Evolutionary conservation across 176 grass and related monocot species (phyloP).

Genomic region (Cenchrus fungigraminus): DNA sequence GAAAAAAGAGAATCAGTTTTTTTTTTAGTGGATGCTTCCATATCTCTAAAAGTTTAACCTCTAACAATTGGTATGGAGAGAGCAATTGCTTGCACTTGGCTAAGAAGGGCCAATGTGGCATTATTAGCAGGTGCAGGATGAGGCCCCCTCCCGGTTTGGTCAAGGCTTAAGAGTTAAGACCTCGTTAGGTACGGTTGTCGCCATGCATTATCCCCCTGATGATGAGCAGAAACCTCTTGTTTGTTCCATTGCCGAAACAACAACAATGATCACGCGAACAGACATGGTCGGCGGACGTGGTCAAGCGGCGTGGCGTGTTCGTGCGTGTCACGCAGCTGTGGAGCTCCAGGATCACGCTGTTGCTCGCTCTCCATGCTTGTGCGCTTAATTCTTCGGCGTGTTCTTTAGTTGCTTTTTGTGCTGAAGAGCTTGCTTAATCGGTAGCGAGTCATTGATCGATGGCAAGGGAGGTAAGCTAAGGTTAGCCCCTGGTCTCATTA

Average conservation of each 20-base stretch:
- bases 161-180: constrained; percentile 22
- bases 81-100: neutral
- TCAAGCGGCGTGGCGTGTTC: constrained; percentile 19
- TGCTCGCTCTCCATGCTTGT: neutral
- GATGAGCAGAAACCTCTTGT: neutral
- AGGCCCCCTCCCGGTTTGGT: constrained; percentile 6
- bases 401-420: neutral
- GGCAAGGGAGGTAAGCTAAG: neutral
- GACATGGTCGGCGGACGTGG: constrained; percentile 10
- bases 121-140: neutral
- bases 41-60: neutral
- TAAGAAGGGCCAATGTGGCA: neutral
- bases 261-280: constrained; percentile 34
- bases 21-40: too few relatives aligned
- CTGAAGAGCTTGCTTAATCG: neutral
- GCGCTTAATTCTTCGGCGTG: neutral
- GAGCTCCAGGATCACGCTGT: neutral
- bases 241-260: constrained; percentile 28
- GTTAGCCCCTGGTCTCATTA: constrained; percentile 16
- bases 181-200: constrained; percentile 27
- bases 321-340: constrained; percentile 27
- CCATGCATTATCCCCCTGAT: neutral
- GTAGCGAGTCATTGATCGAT: neutral
- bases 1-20: neutral
- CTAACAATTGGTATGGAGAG: neutral